phyloP scores from a whole-genome alignment of 2,329 filamentous ascomycete species.

The Talaromyces atroroseus region DNA sequence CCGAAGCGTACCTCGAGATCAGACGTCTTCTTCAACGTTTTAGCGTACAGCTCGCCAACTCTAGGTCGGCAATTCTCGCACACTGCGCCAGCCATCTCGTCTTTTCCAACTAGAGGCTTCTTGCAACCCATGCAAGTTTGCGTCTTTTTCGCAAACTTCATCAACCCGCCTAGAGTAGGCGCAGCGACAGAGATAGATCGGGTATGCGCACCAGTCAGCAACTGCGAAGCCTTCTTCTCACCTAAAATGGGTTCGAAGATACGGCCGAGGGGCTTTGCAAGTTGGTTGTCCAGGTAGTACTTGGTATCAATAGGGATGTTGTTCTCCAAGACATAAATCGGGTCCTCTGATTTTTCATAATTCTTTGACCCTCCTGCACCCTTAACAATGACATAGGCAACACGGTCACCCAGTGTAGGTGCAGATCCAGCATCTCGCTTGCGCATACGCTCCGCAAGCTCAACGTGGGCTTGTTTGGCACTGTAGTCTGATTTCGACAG shows the following conservation, averaged over 20 bases:
- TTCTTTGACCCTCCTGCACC: slow-evolving; percentile 85
- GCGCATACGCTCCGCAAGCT: slow-evolving; percentile 92
- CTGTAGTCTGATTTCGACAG: slow-evolving; percentile 85
- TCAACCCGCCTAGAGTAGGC: slow-evolving; percentile 83
- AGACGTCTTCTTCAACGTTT: slow-evolving; percentile 78
- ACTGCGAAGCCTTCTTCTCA: slow-evolving; percentile 78
- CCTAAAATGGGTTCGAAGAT: slow-evolving; percentile 98
- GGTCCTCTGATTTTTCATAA: slow-evolving; percentile 95
- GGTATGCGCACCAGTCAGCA: slow-evolving; percentile 90
- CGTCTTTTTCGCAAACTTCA: slow-evolving; percentile 98
- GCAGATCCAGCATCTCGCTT: slow-evolving; percentile 95
- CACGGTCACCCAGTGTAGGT: slow-evolving; percentile 85
- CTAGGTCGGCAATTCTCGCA: slow-evolving; percentile 80
- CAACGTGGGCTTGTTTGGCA: slow-evolving; percentile 91
- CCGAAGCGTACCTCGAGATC: slow-evolving; percentile 92
- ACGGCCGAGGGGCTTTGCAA: slow-evolving; percentile 85
- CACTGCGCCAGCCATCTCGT: slow-evolving; percentile 78
- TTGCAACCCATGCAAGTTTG: slow-evolving; percentile 99
- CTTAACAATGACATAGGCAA: slow-evolving; percentile 97
- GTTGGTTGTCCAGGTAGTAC: slow-evolving; percentile 97
- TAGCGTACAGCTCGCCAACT: slow-evolving; percentile 88
- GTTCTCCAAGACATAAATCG: slow-evolving; percentile 93
- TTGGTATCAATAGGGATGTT: slow-evolving; percentile 97
- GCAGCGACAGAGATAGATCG: slow-evolving; percentile 90
- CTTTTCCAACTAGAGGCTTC: slow-evolving; percentile 77